Percentiles rank a stretch among this genome's conserved stretches.
Evolutionary conservation across 129 eudicot genomes (phyloP).

Genomic region (Mikania micrantha): DNA sequence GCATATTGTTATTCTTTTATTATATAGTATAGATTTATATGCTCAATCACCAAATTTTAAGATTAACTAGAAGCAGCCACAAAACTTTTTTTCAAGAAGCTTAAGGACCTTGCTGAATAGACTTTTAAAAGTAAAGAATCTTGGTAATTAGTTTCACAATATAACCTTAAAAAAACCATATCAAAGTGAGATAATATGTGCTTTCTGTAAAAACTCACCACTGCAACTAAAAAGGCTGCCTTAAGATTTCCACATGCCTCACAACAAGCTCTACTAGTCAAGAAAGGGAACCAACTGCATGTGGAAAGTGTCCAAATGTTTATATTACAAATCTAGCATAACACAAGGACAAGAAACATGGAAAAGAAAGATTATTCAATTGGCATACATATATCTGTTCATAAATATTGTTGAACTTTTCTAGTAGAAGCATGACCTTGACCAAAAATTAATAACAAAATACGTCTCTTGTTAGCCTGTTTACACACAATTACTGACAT

Average conservation of each 20-base stretch:
- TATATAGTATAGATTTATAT: no score
- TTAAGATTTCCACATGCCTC: conserved; percentile 95
- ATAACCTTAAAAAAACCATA: background rate
- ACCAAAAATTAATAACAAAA: background rate
- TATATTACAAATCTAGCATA: background rate
- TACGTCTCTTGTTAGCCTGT: background rate
- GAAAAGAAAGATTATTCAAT: background rate
- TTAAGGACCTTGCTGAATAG: background rate
- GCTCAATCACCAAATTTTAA: background rate
- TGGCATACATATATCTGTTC: conserved; percentile 5
- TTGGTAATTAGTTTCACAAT: background rate
- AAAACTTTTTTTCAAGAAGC: background rate
- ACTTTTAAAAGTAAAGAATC: background rate
- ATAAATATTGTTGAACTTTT: background rate
- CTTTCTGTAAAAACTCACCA: conserved; percentile 44
- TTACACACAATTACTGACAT: background rate
- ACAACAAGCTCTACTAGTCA: conserved; percentile 80
- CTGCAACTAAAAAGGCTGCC: conserved; percentile 95
- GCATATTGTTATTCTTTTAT: no score
- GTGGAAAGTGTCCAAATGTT: conserved; percentile 18
- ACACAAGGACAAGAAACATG: background rate
- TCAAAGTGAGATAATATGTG: background rate
- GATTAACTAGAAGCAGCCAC: background rate
- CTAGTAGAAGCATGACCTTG: background rate
- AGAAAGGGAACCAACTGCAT: conserved; percentile 93